Conservation (phyloP, 805 yeast genomes). For the Metschnikowia koreensis region DNA sequence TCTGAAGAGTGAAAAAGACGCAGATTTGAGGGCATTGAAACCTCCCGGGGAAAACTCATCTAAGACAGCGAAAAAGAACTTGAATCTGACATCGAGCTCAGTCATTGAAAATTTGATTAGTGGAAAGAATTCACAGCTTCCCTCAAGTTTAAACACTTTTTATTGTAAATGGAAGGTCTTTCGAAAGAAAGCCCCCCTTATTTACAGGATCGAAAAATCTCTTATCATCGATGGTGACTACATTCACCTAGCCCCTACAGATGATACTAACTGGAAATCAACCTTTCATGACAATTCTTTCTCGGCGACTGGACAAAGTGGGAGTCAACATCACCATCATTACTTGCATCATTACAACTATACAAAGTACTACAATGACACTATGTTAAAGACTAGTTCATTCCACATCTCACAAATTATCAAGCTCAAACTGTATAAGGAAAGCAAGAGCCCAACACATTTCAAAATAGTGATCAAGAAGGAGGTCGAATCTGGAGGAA, state of each 20-base stretch:
- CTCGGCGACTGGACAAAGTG: conserved; percentile 16
- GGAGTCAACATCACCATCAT: conserved; percentile 32
- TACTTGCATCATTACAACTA: conserved; percentile 40
- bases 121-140: conserved; percentile 20
- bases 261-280: conserved; percentile 52
- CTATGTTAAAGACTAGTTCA: conserved; percentile 76
- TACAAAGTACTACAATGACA: conserved; percentile 53
- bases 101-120: conserved; percentile 18
- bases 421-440: conserved; percentile 68
- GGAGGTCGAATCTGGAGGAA: conserved; percentile 27
- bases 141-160: conserved; percentile 47
- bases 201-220: conserved; percentile 75
- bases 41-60: background rate
- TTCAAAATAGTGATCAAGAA: conserved; percentile 71
- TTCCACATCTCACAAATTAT: conserved; percentile 80
- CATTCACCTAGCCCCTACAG: conserved; percentile 82
- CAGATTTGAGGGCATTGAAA: background rate
- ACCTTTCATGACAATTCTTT: conserved; percentile 34
- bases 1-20: background rate
- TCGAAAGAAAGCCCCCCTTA: conserved; percentile 83
- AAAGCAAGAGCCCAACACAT: conserved; percentile 63
- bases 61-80: background rate
- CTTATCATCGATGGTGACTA: conserved; percentile 93
- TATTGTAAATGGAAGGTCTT: conserved; percentile 85
- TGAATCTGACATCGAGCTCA: conserved; percentile 9